Percentiles rank a stretch among this genome's conserved stretches.
Conservation (phyloP, 2,329 filamentous ascomycete species). For the Escovopsis weberi region DNA sequence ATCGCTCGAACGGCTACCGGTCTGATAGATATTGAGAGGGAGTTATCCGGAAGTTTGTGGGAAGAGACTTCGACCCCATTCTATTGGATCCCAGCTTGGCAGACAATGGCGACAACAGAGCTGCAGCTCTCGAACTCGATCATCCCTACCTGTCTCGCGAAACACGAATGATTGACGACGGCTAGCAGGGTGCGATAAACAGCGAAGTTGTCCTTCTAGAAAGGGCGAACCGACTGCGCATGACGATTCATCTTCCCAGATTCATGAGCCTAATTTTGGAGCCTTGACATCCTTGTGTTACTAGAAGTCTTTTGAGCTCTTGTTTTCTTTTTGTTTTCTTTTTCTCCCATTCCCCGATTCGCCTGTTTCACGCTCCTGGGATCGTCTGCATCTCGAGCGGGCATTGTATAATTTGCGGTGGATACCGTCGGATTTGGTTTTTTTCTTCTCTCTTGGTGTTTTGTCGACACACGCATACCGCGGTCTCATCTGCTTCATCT, state of each 20-base stretch:
- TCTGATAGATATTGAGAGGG: constrained; percentile 20
- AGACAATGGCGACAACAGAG: not conserved
- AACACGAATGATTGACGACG: constrained; percentile 9
- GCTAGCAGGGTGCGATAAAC: constrained; percentile 2
- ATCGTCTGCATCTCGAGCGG: not conserved
- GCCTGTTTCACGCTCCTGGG: not conserved
- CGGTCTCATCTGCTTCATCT: too few species aligned
- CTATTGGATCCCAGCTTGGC: not conserved
- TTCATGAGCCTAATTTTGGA: constrained; percentile 1
- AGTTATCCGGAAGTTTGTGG: too few species aligned
- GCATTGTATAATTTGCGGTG: constrained; percentile 6
- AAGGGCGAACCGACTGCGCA: too few species aligned
- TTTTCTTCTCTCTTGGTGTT: too few species aligned
- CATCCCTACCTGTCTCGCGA: constrained; percentile 2
- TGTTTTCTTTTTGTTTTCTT: constrained; percentile 2
- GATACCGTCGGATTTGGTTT: not conserved
- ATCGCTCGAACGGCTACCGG: constrained; percentile 31
- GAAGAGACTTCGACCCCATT: not conserved
- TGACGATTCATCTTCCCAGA: not conserved
- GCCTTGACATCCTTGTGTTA: constrained; percentile 8
- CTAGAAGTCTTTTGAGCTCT: constrained; percentile 3
- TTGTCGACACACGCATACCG: too few species aligned
- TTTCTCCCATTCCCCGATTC: not conserved
- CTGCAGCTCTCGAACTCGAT: not conserved
- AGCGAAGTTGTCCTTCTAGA: not conserved